phyloP scores from a whole-genome alignment of 148 eudicot genomes.

The Camellia granthamiana region DNA sequence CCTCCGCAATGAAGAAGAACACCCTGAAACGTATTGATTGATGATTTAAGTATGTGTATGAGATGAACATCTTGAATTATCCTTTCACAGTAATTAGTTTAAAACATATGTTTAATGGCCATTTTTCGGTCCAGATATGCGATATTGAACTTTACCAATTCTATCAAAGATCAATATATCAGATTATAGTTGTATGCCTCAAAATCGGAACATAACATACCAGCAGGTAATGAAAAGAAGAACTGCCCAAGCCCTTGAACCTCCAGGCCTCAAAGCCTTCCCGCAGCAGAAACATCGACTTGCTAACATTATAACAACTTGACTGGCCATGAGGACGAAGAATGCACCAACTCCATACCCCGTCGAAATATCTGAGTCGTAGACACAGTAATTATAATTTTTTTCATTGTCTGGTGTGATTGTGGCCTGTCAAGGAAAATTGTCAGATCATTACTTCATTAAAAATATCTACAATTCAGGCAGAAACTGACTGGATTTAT shows the following conservation, averaged over 20 bases:
- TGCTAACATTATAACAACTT: slow-evolving; percentile 60
- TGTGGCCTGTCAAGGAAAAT: slow-evolving; percentile 42
- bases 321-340: slow-evolving; percentile 67
- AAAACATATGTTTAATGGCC: not conserved
- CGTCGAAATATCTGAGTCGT: slow-evolving; percentile 79
- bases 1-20: slow-evolving; percentile 62
- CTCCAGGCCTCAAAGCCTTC: slow-evolving; percentile 59
- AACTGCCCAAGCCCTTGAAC: slow-evolving; percentile 77
- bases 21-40: not conserved
- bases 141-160: not conserved
- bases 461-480: not conserved
- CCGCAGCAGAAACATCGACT: slow-evolving; percentile 91
- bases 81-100: too few relatives aligned
- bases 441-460: not conserved
- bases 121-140: not conserved
- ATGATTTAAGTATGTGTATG: not conserved
- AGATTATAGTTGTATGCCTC: not conserved
- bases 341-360: slow-evolving; percentile 88
- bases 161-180: not conserved
- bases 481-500: not conserved
- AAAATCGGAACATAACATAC: slow-evolving; percentile 27
- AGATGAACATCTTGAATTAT: too few relatives aligned
- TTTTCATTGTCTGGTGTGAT: slow-evolving; percentile 33
- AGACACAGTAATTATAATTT: slow-evolving; percentile 56
- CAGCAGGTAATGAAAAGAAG: slow-evolving; percentile 82